Evolutionary conservation across 2,329 filamentous ascomycete species (phyloP).

Genomic region (Fusarium drepaniforme): DNA sequence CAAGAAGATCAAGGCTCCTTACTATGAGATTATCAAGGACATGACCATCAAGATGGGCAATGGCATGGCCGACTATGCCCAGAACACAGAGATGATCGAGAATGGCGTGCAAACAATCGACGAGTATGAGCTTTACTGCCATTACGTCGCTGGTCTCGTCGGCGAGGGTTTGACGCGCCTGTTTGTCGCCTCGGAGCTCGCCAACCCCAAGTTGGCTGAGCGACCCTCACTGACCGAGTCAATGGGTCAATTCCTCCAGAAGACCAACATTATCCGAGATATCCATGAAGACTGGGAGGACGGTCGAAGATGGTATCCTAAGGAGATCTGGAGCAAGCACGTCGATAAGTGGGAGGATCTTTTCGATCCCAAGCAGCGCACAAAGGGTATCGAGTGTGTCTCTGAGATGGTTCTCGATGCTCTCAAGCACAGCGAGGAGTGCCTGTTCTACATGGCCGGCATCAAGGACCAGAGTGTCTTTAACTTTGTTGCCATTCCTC

Average conservation of each 20-base stretch:
- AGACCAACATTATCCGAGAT: conserved; percentile 99
- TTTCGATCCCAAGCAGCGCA: conserved; percentile 83
- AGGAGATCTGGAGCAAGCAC: conserved; percentile 97
- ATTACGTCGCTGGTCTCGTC: conserved; percentile 98
- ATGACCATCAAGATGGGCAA: conserved; percentile 97
- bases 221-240: conserved; percentile 87
- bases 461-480: conserved; percentile 97
- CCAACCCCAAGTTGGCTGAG: conserved; percentile 85
- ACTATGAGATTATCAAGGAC: conserved; percentile 89
- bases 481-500: conserved; percentile 98
- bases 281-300: conserved; percentile 91
- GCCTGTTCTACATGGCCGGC: conserved; percentile 96
- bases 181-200: conserved; percentile 88
- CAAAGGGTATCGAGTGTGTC: conserved; percentile 84
- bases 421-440: conserved; percentile 88
- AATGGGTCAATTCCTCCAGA: conserved; percentile 98
- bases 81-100: conserved; percentile 84
- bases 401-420: conserved; percentile 97
- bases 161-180: conserved; percentile 92
- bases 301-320: conserved; percentile 91
- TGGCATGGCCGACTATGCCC: conserved; percentile 96
- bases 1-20: conserved; percentile 86
- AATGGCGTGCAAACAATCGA: conserved; percentile 85
- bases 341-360: conserved; percentile 91
- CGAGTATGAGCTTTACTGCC: conserved; percentile 97